Base-by-base conservation (phyloP, 2,329 filamentous ascomycete genomes). In the Claviceps paspali region DNA sequence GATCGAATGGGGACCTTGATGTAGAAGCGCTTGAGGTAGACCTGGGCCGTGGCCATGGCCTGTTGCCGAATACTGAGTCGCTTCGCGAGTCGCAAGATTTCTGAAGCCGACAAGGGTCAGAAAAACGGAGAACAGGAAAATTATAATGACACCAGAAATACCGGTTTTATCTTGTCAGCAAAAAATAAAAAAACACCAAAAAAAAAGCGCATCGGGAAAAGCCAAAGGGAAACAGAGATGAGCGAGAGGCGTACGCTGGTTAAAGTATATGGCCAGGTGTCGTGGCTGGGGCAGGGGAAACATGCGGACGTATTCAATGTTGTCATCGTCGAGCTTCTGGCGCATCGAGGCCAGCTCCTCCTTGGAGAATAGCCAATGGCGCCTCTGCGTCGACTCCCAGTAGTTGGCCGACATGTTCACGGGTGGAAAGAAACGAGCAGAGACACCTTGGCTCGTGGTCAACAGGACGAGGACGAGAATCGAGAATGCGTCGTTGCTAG, bases 21-120 rank as follows among this genome's bases (percentile, higher is more conserved):
- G 59, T 94, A 96, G 66, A 94, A 96, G 41, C 91, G 77, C 52
- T 92, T 88, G 49, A 96, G 72, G 61, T 96, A 98, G 46, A 95
- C 71, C 53, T 96, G 87, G 14, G 91, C 88, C 0, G 91, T 96
- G 19, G 91, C 87, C 48, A 96, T 73, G 38, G 84, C 82, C 62
- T 96, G 91, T 56, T 98, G 91, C 40, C 88, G 76, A 36, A 91
- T 74, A 33, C 73, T 76, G 53, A 95, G 75, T 24, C 87, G 79
- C 59, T 91, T 87, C 32, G 78, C 85, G 42, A 98, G 70, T 42
- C 86, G 82, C 43, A 75, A 71, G 39, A 96, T 68, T 58, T 92
- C 83, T 87, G 14, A 15, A 33, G 9, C 29, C 22, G n/a, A n/a
- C n/a, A n/a, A n/a, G n/a, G n/a, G n/a, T n/a, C n/a, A n/a, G n/a